Base-by-base conservation (phyloP, 2,329 filamentous ascomycete species). In the Alternaria brassicae region DNA sequence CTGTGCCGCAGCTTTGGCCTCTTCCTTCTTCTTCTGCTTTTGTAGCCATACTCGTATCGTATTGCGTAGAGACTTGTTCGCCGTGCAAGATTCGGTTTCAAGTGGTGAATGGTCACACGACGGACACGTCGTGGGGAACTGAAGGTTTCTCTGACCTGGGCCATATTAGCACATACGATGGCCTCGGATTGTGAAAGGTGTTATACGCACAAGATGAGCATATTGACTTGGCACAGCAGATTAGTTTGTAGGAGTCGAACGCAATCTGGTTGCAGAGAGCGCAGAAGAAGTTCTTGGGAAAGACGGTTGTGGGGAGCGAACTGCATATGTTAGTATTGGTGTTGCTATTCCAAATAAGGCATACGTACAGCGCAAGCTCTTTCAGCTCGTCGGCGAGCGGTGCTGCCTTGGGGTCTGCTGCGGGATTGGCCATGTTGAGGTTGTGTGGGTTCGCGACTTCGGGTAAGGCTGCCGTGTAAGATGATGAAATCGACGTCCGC, bases 281-380 rank as follows among this genome's bases (percentile, higher is more conserved):
- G 83, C 95, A 99, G 79, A 93, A 91, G 65, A 99, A 86, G 83
- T 97, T 97, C 72, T 93, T 92, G n/a, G 95, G 95, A 58, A 97
- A 93, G 63, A 95, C 92, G 71, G 94, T 91, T 66, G 90, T 87
- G 19, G 87, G 82, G 60, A 97, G 84, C 49, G 91, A 89, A 77
- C 92, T 96, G 73, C 25, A 36, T 10, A 44, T 9, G 37, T 72
- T 37, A 74, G 70, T 56, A 54, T 27, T 13, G 6, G 13, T 25
- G 15, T 5, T 23, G 10, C 40, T 37, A 9, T 5, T n/a, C 4
- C n/a, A 15, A 12, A 2, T 9, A 23, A 3, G 6, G 15, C 15
- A 9, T 48, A 53, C 63, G 17, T 69, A 77, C 75, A 72, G 64
- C 40, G 73, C 74, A 50, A 69, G 74, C 17, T 74, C 72, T 45